A percentile compares a stretch with the other conserved stretches of the same genome.
These are phyloP conservation scores for Rhynchosporium secalis DNA, from an alignment of 2,329 filamentous ascomycete species.

Conservation along the genomic window DNA sequence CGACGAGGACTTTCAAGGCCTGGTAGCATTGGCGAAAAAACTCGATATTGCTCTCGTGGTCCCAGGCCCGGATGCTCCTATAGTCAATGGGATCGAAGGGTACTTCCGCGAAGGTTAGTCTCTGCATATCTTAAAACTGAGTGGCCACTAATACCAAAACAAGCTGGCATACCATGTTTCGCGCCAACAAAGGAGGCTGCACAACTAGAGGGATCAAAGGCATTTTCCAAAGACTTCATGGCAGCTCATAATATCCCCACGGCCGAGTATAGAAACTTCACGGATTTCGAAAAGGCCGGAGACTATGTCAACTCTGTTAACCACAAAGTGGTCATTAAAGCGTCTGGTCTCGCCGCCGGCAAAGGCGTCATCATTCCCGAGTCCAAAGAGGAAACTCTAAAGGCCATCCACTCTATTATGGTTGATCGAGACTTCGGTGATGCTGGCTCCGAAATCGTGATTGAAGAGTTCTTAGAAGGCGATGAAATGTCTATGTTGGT, in stretches of 20 bases:
- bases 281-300: conserved; percentile 66
- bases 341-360: conserved; percentile 87
- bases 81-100: conserved; percentile 83
- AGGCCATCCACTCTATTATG: conserved; percentile 88
- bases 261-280: conserved; percentile 86
- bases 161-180: conserved; percentile 71
- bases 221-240: conserved; percentile 98
- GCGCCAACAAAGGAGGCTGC: conserved; percentile 81
- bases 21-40: conserved; percentile 67
- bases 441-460: conserved; percentile 86
- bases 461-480: conserved; percentile 89
- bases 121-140: background rate
- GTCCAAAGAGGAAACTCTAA: conserved; percentile 76
- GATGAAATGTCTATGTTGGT: conserved; percentile 94
- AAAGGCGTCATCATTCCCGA: conserved; percentile 79
- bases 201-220: conserved; percentile 88
- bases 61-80: conserved; percentile 83
- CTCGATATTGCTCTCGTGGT: conserved; percentile 77
- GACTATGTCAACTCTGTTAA: conserved; percentile 63
- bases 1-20: conserved; percentile 66
- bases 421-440: conserved; percentile 79
- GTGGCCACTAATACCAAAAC: background rate
- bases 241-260: conserved; percentile 82
- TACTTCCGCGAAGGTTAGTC: conserved; percentile 64
- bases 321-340: conserved; percentile 89